These are phyloP conservation scores for Ascobolus immersus DNA, from an alignment of 495 filamentous ascomycete species.

Conservation along the genomic window DNA sequence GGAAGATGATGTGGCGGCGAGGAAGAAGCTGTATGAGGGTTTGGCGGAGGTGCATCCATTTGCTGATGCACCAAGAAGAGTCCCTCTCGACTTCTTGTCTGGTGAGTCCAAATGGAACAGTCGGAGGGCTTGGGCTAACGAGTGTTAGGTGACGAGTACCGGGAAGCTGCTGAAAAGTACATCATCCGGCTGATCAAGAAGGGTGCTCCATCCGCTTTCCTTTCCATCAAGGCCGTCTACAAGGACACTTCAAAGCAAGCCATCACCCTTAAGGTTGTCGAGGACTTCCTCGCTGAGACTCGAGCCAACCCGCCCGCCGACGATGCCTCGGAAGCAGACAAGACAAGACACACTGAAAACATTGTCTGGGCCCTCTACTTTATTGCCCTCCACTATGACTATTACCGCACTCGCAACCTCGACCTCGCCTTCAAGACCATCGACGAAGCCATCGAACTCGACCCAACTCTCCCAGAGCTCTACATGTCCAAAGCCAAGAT, in stretches of 20 bases:
- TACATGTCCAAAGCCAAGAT: constrained; percentile 88
- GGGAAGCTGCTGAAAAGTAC: constrained; percentile 52
- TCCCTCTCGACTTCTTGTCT: constrained; percentile 73
- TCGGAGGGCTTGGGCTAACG: constrained; percentile 4
- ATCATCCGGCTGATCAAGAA: constrained; percentile 69
- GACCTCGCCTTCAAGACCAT: constrained; percentile 56
- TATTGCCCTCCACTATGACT: constrained; percentile 91
- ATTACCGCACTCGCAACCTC: constrained; percentile 60
- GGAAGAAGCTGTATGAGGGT: constrained; percentile 51
- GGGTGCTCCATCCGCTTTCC: constrained; percentile 89
- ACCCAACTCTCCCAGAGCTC: constrained; percentile 63
- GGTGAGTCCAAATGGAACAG: constrained; percentile 22
- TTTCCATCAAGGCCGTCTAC: constrained; percentile 85
- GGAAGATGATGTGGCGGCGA: constrained; percentile 31
- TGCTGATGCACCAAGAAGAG: constrained; percentile 57
- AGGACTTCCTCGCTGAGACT: constrained; percentile 40
- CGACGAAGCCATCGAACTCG: constrained; percentile 53
- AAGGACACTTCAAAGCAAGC: constrained; percentile 47
- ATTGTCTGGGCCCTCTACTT: constrained; percentile 63
- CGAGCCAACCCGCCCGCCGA: constrained; percentile 13
- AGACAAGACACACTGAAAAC: constrained; percentile 31
- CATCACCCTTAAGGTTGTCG: constrained; percentile 45
- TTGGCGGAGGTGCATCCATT: constrained; percentile 58
- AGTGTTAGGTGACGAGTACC: constrained; percentile 47
- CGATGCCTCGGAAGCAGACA: constrained; percentile 30